phyloP scores from a whole-genome alignment of 305 asterid genomes.

The Andrographis paniculata region DNA sequence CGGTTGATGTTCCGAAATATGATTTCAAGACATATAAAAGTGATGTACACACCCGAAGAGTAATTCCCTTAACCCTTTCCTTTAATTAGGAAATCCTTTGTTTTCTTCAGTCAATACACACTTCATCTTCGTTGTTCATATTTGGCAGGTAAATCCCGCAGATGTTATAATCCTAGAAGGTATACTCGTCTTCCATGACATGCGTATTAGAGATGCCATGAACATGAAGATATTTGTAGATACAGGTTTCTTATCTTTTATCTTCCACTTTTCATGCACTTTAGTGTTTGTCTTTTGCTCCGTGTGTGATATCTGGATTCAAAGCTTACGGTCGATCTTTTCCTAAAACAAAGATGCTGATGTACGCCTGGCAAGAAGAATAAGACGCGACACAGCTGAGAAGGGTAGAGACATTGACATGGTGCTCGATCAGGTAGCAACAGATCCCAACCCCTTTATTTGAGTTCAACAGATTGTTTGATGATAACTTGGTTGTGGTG shows the following conservation, averaged over 20 bases:
- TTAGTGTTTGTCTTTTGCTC: neutral
- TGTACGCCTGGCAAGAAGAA: constrained; percentile 97
- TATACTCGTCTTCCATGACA: constrained; percentile 90
- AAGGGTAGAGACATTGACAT: constrained; percentile 83
- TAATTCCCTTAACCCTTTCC: constrained; percentile 24
- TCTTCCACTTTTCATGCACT: too few relatives aligned
- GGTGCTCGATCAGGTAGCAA: constrained; percentile 97
- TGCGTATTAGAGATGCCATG: constrained; percentile 75
- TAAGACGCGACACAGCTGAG: constrained; percentile 90
- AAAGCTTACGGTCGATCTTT: neutral
- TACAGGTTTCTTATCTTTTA: constrained; percentile 43
- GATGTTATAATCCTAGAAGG: constrained; percentile 97
- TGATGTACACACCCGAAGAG: constrained; percentile 72
- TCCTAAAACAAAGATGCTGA: constrained; percentile 63
- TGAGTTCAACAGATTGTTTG: too few relatives aligned
- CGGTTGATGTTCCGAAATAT: constrained; percentile 91
- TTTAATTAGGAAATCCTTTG: neutral
- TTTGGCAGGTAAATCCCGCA: constrained; percentile 88
- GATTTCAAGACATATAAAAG: constrained; percentile 87
- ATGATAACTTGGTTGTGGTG: too few relatives aligned
- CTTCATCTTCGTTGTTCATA: constrained; percentile 1
- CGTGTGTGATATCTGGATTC: neutral
- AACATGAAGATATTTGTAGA: constrained; percentile 98
- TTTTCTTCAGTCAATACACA: constrained; percentile 3
- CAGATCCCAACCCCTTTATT: too few relatives aligned